Conservation (phyloP, 1,284 basidiomycete genomes). For the Rhodotorula mucilaginosa region DNA sequence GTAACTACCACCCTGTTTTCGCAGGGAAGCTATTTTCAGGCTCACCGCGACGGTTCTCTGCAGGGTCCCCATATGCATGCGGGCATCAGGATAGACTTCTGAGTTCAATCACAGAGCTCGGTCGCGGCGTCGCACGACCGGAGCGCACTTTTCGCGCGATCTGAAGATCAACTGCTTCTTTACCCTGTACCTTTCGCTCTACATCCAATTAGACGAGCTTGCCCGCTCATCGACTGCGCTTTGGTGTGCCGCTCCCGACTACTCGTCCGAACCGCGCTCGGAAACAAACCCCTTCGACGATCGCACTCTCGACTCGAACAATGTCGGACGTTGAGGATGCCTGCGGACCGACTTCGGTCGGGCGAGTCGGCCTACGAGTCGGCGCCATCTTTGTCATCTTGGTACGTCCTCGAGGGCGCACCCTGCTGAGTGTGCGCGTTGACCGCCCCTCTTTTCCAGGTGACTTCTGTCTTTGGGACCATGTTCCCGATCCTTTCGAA, state of each 20-base stretch:
- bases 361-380: background rate
- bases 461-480: conserved; percentile 56
- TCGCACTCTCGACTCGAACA: background rate
- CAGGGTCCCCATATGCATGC: background rate
- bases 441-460: background rate
- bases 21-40: background rate
- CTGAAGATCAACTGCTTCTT: background rate
- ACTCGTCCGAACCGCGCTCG: background rate
- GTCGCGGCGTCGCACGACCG: too few relatives aligned
- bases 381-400: background rate
- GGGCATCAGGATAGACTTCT: too few relatives aligned
- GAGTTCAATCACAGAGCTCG: too few relatives aligned
- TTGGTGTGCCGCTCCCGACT: background rate
- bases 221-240: background rate
- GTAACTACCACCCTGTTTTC: background rate
- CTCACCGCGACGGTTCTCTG: background rate
- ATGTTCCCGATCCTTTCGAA: conserved; percentile 77
- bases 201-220: background rate
- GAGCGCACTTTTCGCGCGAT: too few relatives aligned
- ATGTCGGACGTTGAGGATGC: background rate
- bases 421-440: background rate
- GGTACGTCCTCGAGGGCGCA: background rate
- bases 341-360: background rate
- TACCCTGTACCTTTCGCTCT: background rate
- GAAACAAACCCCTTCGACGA: background rate